Percentiles rank a stretch among this genome's conserved stretches.
Evolutionary conservation across 768 basidiomycete genomes (phyloP).

Genomic region (Phaffia tasmanica): DNA sequence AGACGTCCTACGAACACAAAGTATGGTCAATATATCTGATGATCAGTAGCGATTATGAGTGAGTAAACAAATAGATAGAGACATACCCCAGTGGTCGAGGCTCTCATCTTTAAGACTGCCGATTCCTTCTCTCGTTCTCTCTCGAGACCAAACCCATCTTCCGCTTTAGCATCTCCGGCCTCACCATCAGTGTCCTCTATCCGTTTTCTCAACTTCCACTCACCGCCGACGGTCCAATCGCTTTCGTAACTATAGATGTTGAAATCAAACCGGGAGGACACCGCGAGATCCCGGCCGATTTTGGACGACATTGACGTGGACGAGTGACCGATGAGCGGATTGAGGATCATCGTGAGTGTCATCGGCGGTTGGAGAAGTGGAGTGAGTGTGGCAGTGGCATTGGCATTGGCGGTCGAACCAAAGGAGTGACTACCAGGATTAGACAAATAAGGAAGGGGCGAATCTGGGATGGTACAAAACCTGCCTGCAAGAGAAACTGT

Average conservation of each 20-base stretch:
- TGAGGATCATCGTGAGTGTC: conserved; percentile 85
- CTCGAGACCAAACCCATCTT: conserved; percentile 17
- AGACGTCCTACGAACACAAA: conserved; percentile 53
- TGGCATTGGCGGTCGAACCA: conserved; percentile 26
- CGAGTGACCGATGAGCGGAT: conserved; percentile 90
- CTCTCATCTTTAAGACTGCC: conserved; percentile 4
- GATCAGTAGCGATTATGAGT: conserved; percentile 2
- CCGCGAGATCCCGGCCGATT: conserved; percentile 67
- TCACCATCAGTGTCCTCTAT: conserved; percentile 30
- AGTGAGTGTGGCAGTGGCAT: conserved; percentile 27
- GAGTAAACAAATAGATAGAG: background rate
- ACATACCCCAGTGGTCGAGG: conserved; percentile 23
- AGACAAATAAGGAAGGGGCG: conserved; percentile 45
- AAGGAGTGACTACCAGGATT: conserved; percentile 32
- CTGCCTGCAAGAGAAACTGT: conserved; percentile 83
- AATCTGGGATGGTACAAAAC: conserved; percentile 84
- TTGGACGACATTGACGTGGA: conserved; percentile 83
- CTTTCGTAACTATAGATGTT: conserved; percentile 95
- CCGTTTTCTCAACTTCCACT: conserved; percentile 78
- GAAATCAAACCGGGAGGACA: conserved; percentile 83
- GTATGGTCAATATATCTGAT: background rate
- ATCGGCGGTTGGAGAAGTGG: conserved; percentile 69
- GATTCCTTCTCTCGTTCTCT: conserved; percentile 12
- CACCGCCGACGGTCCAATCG: conserved; percentile 88
- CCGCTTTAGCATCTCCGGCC: conserved; percentile 27